Evolutionary conservation across 225 moss, liverwort and hornwort species (phyloP), one percentile per base, ranked within the genome.

Genomic region (Physcomitrium patens): DNA sequence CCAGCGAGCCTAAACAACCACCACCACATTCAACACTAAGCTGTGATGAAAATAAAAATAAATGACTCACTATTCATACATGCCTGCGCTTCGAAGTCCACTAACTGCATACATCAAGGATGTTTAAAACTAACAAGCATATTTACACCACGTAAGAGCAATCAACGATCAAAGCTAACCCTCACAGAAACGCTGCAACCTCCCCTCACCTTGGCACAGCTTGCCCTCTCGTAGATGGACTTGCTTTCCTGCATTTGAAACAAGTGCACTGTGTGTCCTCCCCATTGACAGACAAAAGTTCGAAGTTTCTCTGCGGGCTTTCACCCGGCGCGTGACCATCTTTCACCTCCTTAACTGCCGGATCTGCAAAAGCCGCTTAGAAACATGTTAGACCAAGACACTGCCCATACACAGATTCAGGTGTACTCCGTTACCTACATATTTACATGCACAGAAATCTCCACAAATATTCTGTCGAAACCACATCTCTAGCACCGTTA

Each of bases 181-280:
- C 41, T 57, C 62, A 24, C 31, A 37, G 47, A 72, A 19, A 54
- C 13, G 62, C 51, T 27, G 19, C 15, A 43, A 73, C 51, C 51
- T 41, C 22, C 37, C 71, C 89, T 85, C 78, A 96, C 96, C 90
- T 93, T 52, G 93, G 86, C 48, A 89, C 70, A 41, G 86, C 81
- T 84, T 89, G 83, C 75, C 90, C 93, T 68, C 79, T 86, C 41
- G 71, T 84, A 31, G 72, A 79, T 65, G 85, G 78, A 74, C 81
- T 83, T 17, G 89, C 80, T 76, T 90, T 93, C 54, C 84, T 80
- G 69, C 83, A 85, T 65, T 84, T 92, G 51, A 78, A 84, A 71
- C 90, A 86, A 63, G 60, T 73, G 72, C 89, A 96, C 63, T 79
- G 83, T 23, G 76, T 77, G 13, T 80, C 82, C 51, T 82, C 87